These are phyloP conservation scores for Alternaria infectoria DNA, from an alignment of 2,329 filamentous ascomycete species.

Conservation along the genomic window DNA sequence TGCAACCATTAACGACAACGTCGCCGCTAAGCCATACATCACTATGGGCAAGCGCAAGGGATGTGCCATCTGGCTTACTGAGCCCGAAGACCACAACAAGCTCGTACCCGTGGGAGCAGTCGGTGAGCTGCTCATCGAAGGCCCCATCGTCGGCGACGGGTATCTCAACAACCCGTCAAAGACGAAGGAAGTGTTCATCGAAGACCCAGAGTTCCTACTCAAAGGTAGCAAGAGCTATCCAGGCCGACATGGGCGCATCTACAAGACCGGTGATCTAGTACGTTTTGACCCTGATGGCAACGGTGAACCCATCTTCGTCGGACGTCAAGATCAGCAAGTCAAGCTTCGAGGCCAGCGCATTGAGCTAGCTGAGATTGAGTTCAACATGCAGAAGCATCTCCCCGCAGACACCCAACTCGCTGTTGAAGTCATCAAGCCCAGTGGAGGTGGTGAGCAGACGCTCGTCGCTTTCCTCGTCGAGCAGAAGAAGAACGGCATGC, in stretches of 20 bases:
- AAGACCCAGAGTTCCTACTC: conserved; percentile 64
- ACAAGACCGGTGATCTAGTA: conserved; percentile 44
- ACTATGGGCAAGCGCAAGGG: conserved; percentile 48
- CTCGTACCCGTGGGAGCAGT: conserved; percentile 49
- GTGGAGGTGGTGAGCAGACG: conserved; percentile 37
- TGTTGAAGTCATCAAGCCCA: conserved; percentile 57
- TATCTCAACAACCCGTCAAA: conserved; percentile 47
- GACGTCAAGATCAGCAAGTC: conserved; percentile 48
- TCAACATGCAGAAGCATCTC: conserved; percentile 50
- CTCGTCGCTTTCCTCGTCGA: conserved; percentile 45
- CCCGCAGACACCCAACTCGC: conserved; percentile 51
- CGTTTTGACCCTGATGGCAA: conserved; percentile 58
- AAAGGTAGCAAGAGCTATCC: conserved; percentile 65
- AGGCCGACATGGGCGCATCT: conserved; percentile 55
- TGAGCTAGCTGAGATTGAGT: conserved; percentile 48
- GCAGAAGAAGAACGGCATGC: conserved; percentile 36
- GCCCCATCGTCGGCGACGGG: conserved; percentile 55
- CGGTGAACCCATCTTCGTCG: conserved; percentile 46
- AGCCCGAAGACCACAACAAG: conserved; percentile 48
- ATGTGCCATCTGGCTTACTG: conserved; percentile 49
- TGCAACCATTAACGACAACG: conserved; percentile 39
- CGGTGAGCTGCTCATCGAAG: conserved; percentile 65
- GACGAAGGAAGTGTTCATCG: conserved; percentile 47
- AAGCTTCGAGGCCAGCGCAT: conserved; percentile 52
- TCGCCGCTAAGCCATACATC: conserved; percentile 39